Percentiles rank a stretch among this genome's conserved stretches.
These are phyloP conservation scores for Agrocybe chaxingu DNA, from an alignment of 768 basidiomycete genomes.

Conservation along the genomic window DNA sequence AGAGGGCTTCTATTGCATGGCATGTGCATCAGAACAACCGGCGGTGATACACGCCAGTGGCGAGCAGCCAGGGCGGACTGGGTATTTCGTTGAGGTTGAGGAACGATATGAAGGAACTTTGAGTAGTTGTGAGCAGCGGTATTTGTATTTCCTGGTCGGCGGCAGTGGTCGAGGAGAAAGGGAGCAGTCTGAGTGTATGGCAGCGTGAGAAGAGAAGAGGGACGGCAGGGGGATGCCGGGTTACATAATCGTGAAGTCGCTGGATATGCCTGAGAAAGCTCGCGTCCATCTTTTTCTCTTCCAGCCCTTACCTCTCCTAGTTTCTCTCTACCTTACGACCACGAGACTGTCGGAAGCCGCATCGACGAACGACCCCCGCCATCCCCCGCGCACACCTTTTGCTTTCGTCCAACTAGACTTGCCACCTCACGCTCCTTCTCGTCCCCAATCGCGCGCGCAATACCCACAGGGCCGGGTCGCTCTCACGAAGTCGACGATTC, in stretches of 20 bases:
- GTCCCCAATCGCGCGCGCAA: constrained; percentile 4
- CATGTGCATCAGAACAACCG: no score
- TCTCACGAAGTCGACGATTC: constrained; percentile 1
- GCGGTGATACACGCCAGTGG: no score
- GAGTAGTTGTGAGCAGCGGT: no score
- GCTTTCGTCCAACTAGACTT: constrained; percentile 14
- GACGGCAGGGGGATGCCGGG: no score
- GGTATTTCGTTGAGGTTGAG: no score
- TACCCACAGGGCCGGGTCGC: neutral
- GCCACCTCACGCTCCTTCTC: constrained; percentile 26
- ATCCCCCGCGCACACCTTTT: neutral
- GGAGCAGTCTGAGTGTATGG: no score
- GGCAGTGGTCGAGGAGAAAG: no score
- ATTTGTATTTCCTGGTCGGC: no score
- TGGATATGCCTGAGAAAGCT: neutral
- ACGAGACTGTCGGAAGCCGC: constrained; percentile 1
- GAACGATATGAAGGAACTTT: no score
- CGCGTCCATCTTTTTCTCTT: neutral
- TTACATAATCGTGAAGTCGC: neutral
- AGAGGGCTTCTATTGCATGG: no score
- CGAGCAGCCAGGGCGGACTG: no score
- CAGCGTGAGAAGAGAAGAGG: no score
- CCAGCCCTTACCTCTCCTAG: neutral
- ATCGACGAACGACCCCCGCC: constrained; percentile 7
- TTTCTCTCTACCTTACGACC: constrained; percentile 7